phyloP scores from a whole-genome alignment of 1,284 basidiomycete species.

The Cryptococcus sp. region DNA sequence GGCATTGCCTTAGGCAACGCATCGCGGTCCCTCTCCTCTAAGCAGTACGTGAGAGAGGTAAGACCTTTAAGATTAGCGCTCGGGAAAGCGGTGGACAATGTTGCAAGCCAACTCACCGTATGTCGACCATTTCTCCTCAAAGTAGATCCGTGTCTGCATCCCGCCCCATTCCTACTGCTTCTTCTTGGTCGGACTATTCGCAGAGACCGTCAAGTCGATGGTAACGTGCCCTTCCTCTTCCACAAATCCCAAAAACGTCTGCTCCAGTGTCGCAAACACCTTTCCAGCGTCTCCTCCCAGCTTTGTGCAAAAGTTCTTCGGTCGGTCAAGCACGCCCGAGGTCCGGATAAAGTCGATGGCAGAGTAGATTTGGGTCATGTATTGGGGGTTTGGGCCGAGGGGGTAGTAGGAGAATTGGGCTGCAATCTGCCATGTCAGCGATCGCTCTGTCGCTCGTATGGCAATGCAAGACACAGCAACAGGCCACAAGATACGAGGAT shows the following conservation, averaged over 20 bases:
- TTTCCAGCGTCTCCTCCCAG: constrained; percentile 12
- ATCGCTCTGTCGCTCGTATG: too few relatives aligned
- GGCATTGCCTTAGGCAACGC: too few relatives aligned
- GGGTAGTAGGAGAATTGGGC: constrained; percentile 16
- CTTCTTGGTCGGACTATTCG: constrained; percentile 13
- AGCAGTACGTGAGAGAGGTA: too few relatives aligned
- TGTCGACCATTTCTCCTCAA: too few relatives aligned
- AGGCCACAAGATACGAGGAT: too few relatives aligned
- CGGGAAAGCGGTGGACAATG: too few relatives aligned
- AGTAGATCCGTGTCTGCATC: too few relatives aligned
- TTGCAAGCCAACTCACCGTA: too few relatives aligned
- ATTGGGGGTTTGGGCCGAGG: constrained; percentile 7
- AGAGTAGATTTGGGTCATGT: constrained; percentile 15
- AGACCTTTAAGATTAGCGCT: too few relatives aligned
- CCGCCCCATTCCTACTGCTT: too few relatives aligned
- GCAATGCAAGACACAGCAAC: too few relatives aligned
- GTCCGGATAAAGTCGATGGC: constrained; percentile 11
- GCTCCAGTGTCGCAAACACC: constrained; percentile 11
- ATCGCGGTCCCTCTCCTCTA: too few relatives aligned
- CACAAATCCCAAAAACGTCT: constrained; percentile 11
- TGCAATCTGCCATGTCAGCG: constrained; percentile 4
- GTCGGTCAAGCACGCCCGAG: constrained; percentile 6
- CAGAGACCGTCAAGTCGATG: constrained; percentile 12
- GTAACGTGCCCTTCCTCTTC: constrained; percentile 11
- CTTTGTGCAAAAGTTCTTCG: constrained; percentile 16